Evolutionary conservation across 768 basidiomycete genomes (phyloP).

Genomic region (Pisolithus albus): DNA sequence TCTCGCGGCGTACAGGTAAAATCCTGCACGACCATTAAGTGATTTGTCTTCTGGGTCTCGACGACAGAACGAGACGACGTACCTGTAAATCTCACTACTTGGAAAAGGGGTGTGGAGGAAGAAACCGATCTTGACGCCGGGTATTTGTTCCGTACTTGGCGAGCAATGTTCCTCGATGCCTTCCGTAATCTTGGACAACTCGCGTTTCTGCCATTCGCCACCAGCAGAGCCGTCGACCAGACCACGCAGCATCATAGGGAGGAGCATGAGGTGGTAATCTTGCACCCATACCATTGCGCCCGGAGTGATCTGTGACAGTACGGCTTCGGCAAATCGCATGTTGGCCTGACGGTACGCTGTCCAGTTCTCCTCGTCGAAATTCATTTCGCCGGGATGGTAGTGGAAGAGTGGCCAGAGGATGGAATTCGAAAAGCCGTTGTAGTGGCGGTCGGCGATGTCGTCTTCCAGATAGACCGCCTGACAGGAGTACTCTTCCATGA

Average conservation of each 20-base stretch:
- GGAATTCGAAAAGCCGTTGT: slow-evolving; percentile 98
- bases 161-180: slow-evolving; percentile 50
- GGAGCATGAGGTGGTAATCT: slow-evolving; percentile 95
- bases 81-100: slow-evolving; percentile 96
- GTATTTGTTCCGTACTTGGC: slow-evolving; percentile 34
- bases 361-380: slow-evolving; percentile 99
- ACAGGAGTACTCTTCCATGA: slow-evolving; percentile 93
- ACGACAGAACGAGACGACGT: slow-evolving; percentile 24
- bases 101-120: slow-evolving; percentile 99
- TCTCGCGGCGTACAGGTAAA: slow-evolving; percentile 93
- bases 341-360: slow-evolving; percentile 96
- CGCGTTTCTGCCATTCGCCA: slow-evolving; percentile 51
- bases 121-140: slow-evolving; percentile 91
- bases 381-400: slow-evolving; percentile 99
- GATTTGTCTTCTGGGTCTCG: slow-evolving; percentile 7
- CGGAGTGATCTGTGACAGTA: slow-evolving; percentile 68
- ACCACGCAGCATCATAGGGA: slow-evolving; percentile 90
- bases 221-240: slow-evolving; percentile 67
- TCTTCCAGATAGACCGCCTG: slow-evolving; percentile 98
- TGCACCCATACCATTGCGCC: slow-evolving; percentile 99
- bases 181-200: slow-evolving; percentile 65
- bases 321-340: slow-evolving; percentile 86
- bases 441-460: slow-evolving; percentile 97
- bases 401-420: slow-evolving; percentile 99
- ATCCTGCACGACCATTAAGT: slow-evolving; percentile 47